Evolutionary conservation across 1,139 yeast species (phyloP).

Genomic region (Pneumocystis jirovecii): DNA sequence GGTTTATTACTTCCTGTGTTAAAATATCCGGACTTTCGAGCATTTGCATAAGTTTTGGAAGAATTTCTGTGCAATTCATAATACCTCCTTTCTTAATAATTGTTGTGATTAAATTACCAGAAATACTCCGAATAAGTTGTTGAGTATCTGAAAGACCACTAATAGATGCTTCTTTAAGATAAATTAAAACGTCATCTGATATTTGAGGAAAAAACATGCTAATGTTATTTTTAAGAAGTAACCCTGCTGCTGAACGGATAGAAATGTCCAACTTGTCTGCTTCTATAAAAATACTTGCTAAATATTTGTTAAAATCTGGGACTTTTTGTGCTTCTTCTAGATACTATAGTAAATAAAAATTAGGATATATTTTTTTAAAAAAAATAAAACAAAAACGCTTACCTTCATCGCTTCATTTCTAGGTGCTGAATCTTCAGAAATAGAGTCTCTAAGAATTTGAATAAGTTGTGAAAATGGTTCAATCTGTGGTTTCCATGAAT

Average conservation of each 20-base stretch:
- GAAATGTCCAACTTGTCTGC: conserved; percentile 33
- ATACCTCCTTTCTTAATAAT: conserved; percentile 62
- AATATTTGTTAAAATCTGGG: conserved; percentile 61
- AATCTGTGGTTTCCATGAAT: conserved; percentile 10
- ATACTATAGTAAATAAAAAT: conserved; percentile 28
- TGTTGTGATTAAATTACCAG: conserved; percentile 82
- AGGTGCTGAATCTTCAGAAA: conserved; percentile 6
- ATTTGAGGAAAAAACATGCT: conserved; percentile 24
- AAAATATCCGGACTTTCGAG: conserved; percentile 6
- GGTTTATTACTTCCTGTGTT: background rate
- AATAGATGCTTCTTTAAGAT: conserved; percentile 47
- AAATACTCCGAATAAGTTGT: conserved; percentile 59
- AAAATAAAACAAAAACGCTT: background rate
- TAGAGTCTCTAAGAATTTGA: conserved; percentile 10
- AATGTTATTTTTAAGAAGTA: conserved; percentile 62
- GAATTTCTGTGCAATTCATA: conserved; percentile 55
- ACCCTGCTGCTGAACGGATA: conserved; percentile 78
- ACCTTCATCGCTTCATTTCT: conserved; percentile 5
- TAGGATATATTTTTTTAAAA: background rate
- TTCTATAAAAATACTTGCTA: conserved; percentile 54
- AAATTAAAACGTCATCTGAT: conserved; percentile 31
- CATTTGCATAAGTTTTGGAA: conserved; percentile 52
- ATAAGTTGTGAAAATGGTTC: conserved; percentile 9
- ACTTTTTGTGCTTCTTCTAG: conserved; percentile 46
- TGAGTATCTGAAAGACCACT: conserved; percentile 52